phyloP scores from a whole-genome alignment of 169 alveolate species.

The Fabrea salina region DNA sequence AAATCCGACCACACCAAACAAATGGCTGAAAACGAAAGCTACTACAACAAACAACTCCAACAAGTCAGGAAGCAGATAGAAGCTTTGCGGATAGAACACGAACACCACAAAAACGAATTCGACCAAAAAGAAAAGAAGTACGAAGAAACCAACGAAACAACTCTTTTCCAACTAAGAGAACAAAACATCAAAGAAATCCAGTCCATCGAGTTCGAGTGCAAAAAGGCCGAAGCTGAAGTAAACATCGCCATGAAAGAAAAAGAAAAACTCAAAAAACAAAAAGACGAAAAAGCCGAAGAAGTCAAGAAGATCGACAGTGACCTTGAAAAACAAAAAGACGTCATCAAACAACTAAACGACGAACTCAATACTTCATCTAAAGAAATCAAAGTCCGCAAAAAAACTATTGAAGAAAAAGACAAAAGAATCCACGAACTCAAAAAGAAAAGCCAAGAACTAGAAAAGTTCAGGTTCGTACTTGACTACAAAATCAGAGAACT shows the following conservation, averaged over 20 bases:
- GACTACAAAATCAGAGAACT: constrained; percentile 92
- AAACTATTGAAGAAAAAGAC: constrained; percentile 88
- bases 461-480: constrained; percentile 91
- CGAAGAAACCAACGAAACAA: constrained; percentile 65
- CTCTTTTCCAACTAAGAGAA: constrained; percentile 48
- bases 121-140: constrained; percentile 52
- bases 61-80: constrained; percentile 60
- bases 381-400: constrained; percentile 87
- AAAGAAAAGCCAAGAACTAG: constrained; percentile 91
- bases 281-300: constrained; percentile 44
- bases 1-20: constrained; percentile 50
- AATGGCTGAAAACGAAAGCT: constrained; percentile 60
- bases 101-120: constrained; percentile 63
- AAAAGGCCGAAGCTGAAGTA: constrained; percentile 58
- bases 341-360: constrained; percentile 48
- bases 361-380: constrained; percentile 64
- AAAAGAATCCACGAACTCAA: constrained; percentile 88
- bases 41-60: constrained; percentile 62
- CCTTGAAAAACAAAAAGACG: constrained; percentile 58
- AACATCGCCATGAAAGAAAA: constrained; percentile 42
- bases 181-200: constrained; percentile 62
- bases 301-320: constrained; percentile 37
- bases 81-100: constrained; percentile 67
- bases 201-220: constrained; percentile 55
- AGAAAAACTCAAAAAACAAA: constrained; percentile 40